Evolutionary conservation across 2,329 filamentous ascomycete genomes (phyloP), one percentile per base, ranked within the genome.

Genomic region (Colletotrichum zoysiae): DNA sequence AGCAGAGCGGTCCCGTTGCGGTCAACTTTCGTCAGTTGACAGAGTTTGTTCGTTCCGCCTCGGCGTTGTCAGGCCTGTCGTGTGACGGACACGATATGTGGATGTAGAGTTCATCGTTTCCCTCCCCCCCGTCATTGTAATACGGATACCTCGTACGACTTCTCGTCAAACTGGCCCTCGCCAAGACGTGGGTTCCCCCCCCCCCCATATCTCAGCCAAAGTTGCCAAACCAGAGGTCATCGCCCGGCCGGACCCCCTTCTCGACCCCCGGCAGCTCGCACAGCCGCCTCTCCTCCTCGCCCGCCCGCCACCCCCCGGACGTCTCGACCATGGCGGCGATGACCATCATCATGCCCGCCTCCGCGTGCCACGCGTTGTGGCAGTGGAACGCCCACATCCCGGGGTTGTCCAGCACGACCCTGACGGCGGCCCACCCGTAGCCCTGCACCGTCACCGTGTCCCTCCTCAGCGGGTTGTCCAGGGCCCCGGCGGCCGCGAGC

Each of bases 351-450:
- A 90, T 83, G 1, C 88, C 88, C 1, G 87, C 85, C 74, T 89
- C 87, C 0, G 84, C 82, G 75, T 90, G 88, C 88, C 88, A 90
- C 0, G 83, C 81, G 70, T 89, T 85, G 74, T 90, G 88, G 74
- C 88, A 90, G 76, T 90, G 88, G 30, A 90, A 84, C 0, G 86
- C 82, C 88, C 88, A 90, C 1, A 87, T 74, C 0, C 88, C 88
- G 0, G 88, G 85, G 75, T 89, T 90, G 71, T 90, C 87, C 0
- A 88, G 83, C 3, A 88, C 81, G 18, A 90, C 84, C 66, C 88
- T 80, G 16, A 90, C 77, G n/a, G 87, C 75, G 2, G 84, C 80
- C 87, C 87, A 90, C 0, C 86, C 86, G 63, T 86, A 89, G 0
- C 83, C 85, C 75, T 88, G 86, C 0, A 87, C 81, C 0, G 86